Evolutionary conservation across 768 basidiomycete species (phyloP), one percentile per base, ranked within the genome.

Genomic region (Holtermannia corniformis): DNA sequence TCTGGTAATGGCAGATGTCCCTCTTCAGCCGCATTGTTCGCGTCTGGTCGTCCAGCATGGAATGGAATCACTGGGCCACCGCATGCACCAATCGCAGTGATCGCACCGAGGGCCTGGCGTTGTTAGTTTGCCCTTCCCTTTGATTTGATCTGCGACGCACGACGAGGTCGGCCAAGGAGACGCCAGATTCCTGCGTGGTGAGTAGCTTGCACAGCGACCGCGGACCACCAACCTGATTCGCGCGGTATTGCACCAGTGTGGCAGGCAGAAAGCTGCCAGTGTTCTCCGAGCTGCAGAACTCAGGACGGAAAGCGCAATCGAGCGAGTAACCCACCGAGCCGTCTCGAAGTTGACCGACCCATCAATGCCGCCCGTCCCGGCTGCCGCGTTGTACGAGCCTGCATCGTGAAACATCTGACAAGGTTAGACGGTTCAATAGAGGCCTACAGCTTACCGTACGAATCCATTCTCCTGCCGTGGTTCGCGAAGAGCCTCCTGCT

Each of bases 351-450:
- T 41, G 19, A 54, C 24, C 2, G 52, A 54, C 2, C 52, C 52
- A 28, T 54, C 52, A 12, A 54, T 12, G 19, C 52, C 47, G n/a
- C 52, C 52, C 7, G 47, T 41, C 1, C 52, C 52, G 3, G 47
- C n/a, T 19, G 46, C 37, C n/a, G 46, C 47, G 25, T 54, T 41
- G 42, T 54, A 44, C 10, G 47, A 43, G 22, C 47, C 52, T 7
- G 52, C 52, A 24, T 54, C 52, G 28, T 54, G 52, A 41, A 54
- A 54, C 19, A 47, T 19, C 28, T 49, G 28, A 47, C 12, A 47
- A 12, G 7, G 10, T 37, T 19, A 16, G 27, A 4, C 10, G 14
- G 48, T 5, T 37, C 27, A 20, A 14, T 19, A 20, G 4, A 10
- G 11, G 26, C 12, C 5, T 12, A 37, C 19, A 13, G 19, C 27